Evolutionary conservation across 768 basidiomycete genomes (phyloP), one percentile per base, ranked within the genome.

Genomic region (Tricholoma terreum): DNA sequence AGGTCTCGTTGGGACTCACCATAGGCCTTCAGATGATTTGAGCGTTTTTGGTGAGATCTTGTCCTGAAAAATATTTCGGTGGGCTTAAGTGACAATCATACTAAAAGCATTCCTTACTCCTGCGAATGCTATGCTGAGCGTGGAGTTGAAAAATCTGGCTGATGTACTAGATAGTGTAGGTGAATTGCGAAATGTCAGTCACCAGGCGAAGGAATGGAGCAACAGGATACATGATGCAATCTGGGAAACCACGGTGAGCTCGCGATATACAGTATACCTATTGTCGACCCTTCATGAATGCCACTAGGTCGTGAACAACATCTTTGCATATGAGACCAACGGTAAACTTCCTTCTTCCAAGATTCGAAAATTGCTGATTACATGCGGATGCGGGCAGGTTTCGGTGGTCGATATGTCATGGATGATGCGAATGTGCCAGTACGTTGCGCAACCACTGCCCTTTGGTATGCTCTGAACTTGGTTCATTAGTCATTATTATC

Each of bases 351-450:
- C 17, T 40, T 11, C 33, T 30, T 14, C 5, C 38, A 43, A 49
- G 54, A 15, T 33, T 12, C 12, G 52, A 17, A 31, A 27, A 48
- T 2, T 6, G 10, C 10, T 52, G 33, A 48, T 49, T 53, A 9
- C 21, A 55, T 50, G 22, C 6, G 24, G 22, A 55, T 50, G 22
- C 6, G 24, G 24, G 21, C 58, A 85, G 85, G 88, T 7, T 79
- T 87, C 50, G 87, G 89, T 33, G 80, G 84, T 9, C 75, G 83
- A 56, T 89, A 90, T 68, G 81, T 90, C 17, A 91, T 91, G 90
- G 90, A 91, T 61, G 90, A 92, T 61, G 90, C 90, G 6, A 92
- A 92, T 61, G 90, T 92, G 42, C 90, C 90, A 4, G 88, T 89
- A 68, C 63, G 84, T 68, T 4, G 17, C 14, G 45, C 19, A 15